These are phyloP conservation scores for Colletotrichum tabaci DNA, from an alignment of 2,329 filamentous ascomycete species.

Conservation along the genomic window DNA sequence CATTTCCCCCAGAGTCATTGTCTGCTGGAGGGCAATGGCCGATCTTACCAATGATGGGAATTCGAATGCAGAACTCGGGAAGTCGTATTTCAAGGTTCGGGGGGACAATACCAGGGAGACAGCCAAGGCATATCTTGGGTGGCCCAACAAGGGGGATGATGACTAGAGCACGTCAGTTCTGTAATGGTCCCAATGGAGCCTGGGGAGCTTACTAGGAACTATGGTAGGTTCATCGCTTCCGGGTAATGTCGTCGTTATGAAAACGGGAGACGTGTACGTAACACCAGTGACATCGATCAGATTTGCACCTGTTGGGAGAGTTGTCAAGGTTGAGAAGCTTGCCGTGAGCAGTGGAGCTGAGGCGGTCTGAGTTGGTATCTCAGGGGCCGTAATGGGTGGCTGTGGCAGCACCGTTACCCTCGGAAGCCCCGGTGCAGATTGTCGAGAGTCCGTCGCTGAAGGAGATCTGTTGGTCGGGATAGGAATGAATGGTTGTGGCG, in stretches of 20 bases:
- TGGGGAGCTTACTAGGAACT: not conserved
- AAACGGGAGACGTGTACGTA: not conserved
- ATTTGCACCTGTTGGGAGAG: too few relatives aligned
- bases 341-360: too few relatives aligned
- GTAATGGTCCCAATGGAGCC: not conserved
- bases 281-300: not conserved
- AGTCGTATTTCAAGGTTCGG: not conserved
- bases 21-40: not conserved
- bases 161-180: not conserved
- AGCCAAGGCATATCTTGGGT: not conserved
- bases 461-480: too few relatives aligned
- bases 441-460: too few relatives aligned
- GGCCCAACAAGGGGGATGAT: not conserved
- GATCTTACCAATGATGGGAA: not conserved
- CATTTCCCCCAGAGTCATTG: not conserved
- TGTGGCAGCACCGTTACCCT: too few relatives aligned
- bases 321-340: too few relatives aligned
- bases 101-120: not conserved
- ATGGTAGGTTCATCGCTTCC: not conserved
- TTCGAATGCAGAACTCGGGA: not conserved
- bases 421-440: too few relatives aligned
- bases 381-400: too few relatives aligned
- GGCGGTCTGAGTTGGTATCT: too few relatives aligned
- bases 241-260: constrained; percentile 2
- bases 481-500: too few relatives aligned